Conservation (phyloP, 2,329 filamentous ascomycete genomes). For the Diaporthe citriasiana region DNA sequence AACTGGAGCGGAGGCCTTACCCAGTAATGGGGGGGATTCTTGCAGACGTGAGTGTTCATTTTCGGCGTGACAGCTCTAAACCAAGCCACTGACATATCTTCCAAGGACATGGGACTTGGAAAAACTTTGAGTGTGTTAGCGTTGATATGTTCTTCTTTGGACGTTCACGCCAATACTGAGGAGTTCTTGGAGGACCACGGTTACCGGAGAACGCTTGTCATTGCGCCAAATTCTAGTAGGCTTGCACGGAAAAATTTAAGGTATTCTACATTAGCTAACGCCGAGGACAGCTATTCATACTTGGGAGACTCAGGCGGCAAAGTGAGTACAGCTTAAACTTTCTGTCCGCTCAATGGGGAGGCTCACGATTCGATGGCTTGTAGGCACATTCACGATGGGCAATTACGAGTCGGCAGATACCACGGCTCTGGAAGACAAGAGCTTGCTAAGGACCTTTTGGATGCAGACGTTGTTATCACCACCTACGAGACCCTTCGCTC, state of each 20-base stretch:
- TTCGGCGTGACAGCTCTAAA: background rate
- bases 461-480: conserved; percentile 50
- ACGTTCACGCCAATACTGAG: background rate
- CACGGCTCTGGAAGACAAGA: conserved; percentile 45
- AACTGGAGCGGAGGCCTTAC: background rate
- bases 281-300: background rate
- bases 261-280: background rate
- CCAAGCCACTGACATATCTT: background rate
- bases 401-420: conserved; percentile 23
- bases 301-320: background rate
- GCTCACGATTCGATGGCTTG: background rate
- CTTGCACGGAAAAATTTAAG: background rate
- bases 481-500: conserved; percentile 51
- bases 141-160: conserved; percentile 18
- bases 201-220: background rate
- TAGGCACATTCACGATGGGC: conserved; percentile 15
- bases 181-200: background rate
- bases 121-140: conserved; percentile 24
- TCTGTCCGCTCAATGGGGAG: background rate
- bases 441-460: conserved; percentile 32
- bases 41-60: background rate
- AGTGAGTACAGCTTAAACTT: background rate
- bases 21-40: background rate
- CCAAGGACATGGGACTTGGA: conserved; percentile 23
- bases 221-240: background rate